Evolutionary conservation across 2,329 filamentous ascomycete genomes (phyloP).

Genomic region (Fonsecaea erecta): DNA sequence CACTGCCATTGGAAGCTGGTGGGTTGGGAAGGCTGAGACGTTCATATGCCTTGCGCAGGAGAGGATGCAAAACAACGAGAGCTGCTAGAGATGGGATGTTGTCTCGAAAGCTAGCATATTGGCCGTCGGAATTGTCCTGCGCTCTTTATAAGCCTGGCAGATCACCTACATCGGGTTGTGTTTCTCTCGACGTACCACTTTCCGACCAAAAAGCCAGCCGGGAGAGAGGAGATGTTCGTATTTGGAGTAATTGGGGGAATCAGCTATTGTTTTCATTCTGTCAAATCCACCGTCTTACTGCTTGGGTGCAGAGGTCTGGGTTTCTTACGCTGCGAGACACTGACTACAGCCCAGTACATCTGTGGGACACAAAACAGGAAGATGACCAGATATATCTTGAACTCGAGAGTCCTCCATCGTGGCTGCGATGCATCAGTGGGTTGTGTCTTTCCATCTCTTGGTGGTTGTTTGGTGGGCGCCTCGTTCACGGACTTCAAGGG

Average conservation of each 20-base stretch:
- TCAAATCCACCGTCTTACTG: conserved; percentile 22
- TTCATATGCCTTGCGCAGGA: conserved; percentile 76
- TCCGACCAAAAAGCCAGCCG: conserved; percentile 91
- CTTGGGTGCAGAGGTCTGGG: not conserved
- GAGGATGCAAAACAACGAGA: conserved; percentile 77
- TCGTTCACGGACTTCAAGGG: conserved; percentile 66
- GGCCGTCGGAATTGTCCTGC: conserved; percentile 84
- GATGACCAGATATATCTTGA: conserved; percentile 76
- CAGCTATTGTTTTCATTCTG: conserved; percentile 58
- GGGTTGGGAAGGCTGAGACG: conserved; percentile 36
- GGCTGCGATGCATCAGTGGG: conserved; percentile 60
- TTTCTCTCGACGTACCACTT: conserved; percentile 66
- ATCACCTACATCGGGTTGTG: not conserved
- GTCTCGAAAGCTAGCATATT: conserved; percentile 82
- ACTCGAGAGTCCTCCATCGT: conserved; percentile 86
- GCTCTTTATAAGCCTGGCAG: conserved; percentile 31
- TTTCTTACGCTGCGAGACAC: conserved; percentile 76
- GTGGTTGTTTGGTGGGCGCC: conserved; percentile 44
- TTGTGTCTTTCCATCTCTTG: conserved; percentile 41
- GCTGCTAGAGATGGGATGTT: conserved; percentile 82
- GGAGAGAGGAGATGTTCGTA: conserved; percentile 72
- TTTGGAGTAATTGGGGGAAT: conserved; percentile 77
- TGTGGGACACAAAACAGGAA: conserved; percentile 70
- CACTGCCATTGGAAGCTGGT: conserved; percentile 13
- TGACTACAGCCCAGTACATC: conserved; percentile 90